These are phyloP conservation scores for Alternaria alternata DNA, from an alignment of 2,329 filamentous ascomycete genomes.

Conservation along the genomic window DNA sequence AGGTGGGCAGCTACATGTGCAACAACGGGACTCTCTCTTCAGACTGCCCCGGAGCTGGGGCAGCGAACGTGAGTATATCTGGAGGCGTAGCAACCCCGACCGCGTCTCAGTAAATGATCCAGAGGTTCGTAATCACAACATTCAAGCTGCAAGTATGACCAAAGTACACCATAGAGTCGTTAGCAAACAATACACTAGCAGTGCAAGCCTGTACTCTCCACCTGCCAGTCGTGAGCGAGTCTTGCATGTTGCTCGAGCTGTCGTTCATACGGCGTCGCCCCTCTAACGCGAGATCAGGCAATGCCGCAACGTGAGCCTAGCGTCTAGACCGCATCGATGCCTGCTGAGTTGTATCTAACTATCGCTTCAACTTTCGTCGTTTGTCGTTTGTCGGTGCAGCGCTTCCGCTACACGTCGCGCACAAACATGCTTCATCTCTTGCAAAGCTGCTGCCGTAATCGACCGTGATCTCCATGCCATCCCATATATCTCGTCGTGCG, in stretches of 20 bases:
- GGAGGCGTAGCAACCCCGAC: neutral
- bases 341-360: neutral
- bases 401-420: neutral
- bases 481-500: conserved; percentile 1
- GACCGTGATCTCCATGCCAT: conserved; percentile 1
- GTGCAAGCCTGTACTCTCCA: too few species aligned
- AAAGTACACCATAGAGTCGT: too few species aligned
- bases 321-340: neutral
- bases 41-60: conserved; percentile 7
- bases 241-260: too few species aligned
- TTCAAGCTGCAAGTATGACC: too few species aligned
- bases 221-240: too few species aligned
- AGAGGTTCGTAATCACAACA: too few species aligned
- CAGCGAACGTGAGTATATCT: neutral
- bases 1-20: conserved; percentile 21
- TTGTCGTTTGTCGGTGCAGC: neutral
- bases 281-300: neutral
- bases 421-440: neutral
- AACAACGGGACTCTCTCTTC: conserved; percentile 13
- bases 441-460: neutral
- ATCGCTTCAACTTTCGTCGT: neutral
- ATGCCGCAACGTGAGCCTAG: neutral
- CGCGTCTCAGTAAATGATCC: neutral
- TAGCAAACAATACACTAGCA: too few species aligned
- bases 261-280: too few species aligned